Evolutionary conservation across 2,329 filamentous ascomycete species (phyloP), one percentile per base, ranked within the genome.

Genomic region (Drechslera avenae): DNA sequence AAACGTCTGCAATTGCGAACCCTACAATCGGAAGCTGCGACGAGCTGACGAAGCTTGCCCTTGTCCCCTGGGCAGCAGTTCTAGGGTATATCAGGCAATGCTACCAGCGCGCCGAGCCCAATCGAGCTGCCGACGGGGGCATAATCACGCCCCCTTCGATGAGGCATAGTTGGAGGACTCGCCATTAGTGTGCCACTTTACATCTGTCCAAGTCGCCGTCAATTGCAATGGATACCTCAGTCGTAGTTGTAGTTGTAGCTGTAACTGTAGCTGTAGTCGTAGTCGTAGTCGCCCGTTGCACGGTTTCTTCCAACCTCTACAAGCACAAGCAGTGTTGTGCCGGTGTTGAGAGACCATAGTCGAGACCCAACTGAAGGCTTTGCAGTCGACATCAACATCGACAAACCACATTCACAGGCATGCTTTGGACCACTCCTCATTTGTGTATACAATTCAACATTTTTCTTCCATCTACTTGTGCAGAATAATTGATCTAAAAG

Each of bases 401-500:
- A n/a, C n/a, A 39, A 6, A 23, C 19, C 14, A 12, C 14, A 10
- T 4, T 26, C 21, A 39, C 44, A n/a, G 30, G 26, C 41, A 46
- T 14, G 31, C 9, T 32, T 31, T 17, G 13, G 9, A 42, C 5
- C 10, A 10, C 10, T 23, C 21, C 13, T 17, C 23, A 36, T 41
- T 42, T n/a, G n/a, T n/a, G 19, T 10, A 12, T 28, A 10, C 12
- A 28, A 12, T 28, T 23, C 21, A 28, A 28, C 59, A 56, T 44
- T 64, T 64, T 68, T 69, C 63, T 67, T 58, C 49, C 56, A 57
- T 64, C 63, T 61, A 66, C 63, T 63, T 55, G 63, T 59, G 66
- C 64, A 66, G 59, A 60, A 51, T 46, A 53, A 32, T 59, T 66
- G 55, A 63, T 73, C 70, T 73, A 73, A 57, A 56, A 49, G 67